Conservation (phyloP, 2,329 filamentous ascomycete genomes). For the Escovopsis sp. region DNA sequence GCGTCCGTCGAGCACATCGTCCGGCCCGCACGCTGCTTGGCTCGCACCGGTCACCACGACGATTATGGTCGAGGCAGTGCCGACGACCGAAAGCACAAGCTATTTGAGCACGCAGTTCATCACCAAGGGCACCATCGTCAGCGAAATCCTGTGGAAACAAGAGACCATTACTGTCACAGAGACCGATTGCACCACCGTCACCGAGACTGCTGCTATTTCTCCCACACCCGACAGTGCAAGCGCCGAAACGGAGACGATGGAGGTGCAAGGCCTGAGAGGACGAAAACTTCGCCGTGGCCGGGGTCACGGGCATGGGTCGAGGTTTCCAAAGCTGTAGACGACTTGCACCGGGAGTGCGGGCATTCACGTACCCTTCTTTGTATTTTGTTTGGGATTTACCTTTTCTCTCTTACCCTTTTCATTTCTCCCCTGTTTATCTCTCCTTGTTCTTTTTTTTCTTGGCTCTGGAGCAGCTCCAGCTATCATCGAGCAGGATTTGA, state of each 20-base stretch:
- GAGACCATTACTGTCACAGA: constrained; percentile 36
- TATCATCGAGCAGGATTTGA: constrained; percentile 21
- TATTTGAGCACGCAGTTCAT: constrained; percentile 35
- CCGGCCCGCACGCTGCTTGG: constrained; percentile 1
- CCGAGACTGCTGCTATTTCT: constrained; percentile 22
- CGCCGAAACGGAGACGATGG: constrained; percentile 2
- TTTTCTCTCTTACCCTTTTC: too few relatives aligned
- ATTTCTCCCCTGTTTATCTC: too few relatives aligned
- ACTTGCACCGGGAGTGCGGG: constrained; percentile 4
- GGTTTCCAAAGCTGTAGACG: constrained; percentile 16
- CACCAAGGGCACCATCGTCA: constrained; percentile 34
- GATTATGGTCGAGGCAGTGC: constrained; percentile 5
- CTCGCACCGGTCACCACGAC: constrained; percentile 6
- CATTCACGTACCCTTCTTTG: constrained; percentile 2
- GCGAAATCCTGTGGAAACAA: constrained; percentile 42
- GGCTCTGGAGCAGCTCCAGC: constrained; percentile 23
- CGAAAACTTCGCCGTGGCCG: constrained; percentile 26
- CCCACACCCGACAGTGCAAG: constrained; percentile 22
- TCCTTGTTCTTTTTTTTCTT: constrained; percentile 10
- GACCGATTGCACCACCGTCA: too few relatives aligned
- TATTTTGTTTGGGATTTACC: constrained; percentile 6
- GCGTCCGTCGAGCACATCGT: constrained; percentile 2
- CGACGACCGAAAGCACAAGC: constrained; percentile 19
- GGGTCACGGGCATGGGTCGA: constrained; percentile 8
- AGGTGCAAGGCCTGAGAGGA: constrained; percentile 9